phyloP scores from a whole-genome alignment of 2,329 filamentous ascomycete species.

The Xylariomycetidae sp. region DNA sequence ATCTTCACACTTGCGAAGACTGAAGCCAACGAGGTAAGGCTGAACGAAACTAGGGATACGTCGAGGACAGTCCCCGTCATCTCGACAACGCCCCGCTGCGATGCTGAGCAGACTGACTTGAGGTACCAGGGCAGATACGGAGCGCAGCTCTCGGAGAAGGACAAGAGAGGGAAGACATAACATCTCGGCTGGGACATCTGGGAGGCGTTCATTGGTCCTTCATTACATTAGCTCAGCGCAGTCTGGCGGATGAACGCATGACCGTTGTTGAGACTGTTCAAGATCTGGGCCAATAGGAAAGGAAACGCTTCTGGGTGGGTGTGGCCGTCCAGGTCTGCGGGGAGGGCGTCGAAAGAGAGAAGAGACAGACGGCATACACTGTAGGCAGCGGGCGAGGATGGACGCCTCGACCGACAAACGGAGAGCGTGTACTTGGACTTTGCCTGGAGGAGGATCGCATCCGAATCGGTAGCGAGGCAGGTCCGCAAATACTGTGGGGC shows the following conservation, averaged over 20 bases:
- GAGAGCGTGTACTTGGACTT: conserved; percentile 16
- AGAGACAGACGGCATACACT: conserved; percentile 9
- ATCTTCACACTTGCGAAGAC: too few species aligned
- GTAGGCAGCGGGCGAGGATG: conserved; percentile 9
- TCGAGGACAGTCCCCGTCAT: too few species aligned
- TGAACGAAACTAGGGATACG: too few species aligned
- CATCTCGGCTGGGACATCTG: conserved; percentile 35
- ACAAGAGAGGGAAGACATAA: conserved; percentile 28
- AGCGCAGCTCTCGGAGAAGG: conserved; percentile 23
- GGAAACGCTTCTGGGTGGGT: conserved; percentile 22
- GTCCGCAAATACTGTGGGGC: conserved; percentile 22
- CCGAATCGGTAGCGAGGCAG: conserved; percentile 28
- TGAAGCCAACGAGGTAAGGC: too few species aligned
- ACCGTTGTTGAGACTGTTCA: conserved; percentile 39
- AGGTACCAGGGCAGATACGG: conserved; percentile 23
- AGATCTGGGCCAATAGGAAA: conserved; percentile 33
- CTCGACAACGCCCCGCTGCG: too few species aligned
- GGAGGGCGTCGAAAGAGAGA: conserved; percentile 24
- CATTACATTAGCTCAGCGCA: conserved; percentile 37
- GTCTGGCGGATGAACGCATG: conserved; percentile 46
- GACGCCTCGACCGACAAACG: conserved; percentile 5
- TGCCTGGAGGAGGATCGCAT: conserved; percentile 27
- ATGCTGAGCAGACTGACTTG: too few species aligned
- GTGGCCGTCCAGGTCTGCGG: conserved; percentile 27
- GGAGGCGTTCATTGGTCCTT: conserved; percentile 36